These are phyloP conservation scores for Cutaneotrichosporon sp. DNA, from an alignment of 1,284 basidiomycete genomes.

Conservation along the genomic window DNA sequence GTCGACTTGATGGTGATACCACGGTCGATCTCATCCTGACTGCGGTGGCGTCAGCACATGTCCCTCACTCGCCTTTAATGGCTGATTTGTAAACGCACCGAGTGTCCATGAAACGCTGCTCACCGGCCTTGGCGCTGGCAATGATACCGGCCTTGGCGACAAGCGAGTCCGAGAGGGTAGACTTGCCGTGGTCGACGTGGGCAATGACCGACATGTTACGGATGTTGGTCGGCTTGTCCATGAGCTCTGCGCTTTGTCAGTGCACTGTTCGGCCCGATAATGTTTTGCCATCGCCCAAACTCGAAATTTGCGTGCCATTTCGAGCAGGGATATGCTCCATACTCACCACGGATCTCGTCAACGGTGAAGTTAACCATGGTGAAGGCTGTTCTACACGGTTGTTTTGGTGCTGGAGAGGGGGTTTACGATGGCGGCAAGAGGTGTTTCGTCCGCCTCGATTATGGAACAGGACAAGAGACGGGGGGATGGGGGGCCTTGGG, in stretches of 20 bases:
- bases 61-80: neutral
- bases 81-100: conserved; percentile 29
- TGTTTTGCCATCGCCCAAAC: too few relatives aligned
- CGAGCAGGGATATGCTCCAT: too few relatives aligned
- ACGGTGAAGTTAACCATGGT: conserved; percentile 49
- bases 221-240: conserved; percentile 45
- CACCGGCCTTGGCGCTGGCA: conserved; percentile 89
- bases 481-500: too few relatives aligned
- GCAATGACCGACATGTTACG: conserved; percentile 98
- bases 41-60: conserved; percentile 18
- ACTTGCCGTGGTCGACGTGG: conserved; percentile 99
- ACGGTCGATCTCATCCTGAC: conserved; percentile 98
- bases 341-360: conserved; percentile 69
- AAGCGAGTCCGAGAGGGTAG: conserved; percentile 96
- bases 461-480: too few relatives aligned
- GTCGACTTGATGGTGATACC: conserved; percentile 99
- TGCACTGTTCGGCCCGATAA: neutral
- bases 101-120: conserved; percentile 97
- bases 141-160: conserved; percentile 99
- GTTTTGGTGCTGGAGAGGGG: too few relatives aligned
- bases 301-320: too few relatives aligned
- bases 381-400: too few relatives aligned
- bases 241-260: conserved; percentile 5
- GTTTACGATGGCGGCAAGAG: too few relatives aligned
- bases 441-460: too few relatives aligned